Percentiles rank a stretch among this genome's conserved stretches.
Evolutionary conservation across 1,284 basidiomycete species (phyloP).

Genomic region (Coniferiporia weirii): DNA sequence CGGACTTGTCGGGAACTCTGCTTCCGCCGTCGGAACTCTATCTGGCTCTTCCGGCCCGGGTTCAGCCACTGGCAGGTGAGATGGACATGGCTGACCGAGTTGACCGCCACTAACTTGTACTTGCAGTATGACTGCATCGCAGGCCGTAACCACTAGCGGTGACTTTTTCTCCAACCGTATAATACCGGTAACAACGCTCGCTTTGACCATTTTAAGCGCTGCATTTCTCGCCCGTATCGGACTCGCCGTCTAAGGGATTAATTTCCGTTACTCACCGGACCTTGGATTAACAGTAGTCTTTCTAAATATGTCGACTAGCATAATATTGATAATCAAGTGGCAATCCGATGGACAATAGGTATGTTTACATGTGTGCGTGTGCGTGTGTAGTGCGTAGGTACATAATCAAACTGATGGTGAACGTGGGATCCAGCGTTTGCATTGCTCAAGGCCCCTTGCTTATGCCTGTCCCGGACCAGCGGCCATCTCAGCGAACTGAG

Average conservation of each 20-base stretch:
- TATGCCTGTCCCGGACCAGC: neutral
- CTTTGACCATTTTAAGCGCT: neutral
- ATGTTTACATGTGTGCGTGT: too few species aligned
- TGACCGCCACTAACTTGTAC: neutral
- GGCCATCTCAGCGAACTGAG: slow-evolving; percentile 32
- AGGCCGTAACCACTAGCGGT: neutral
- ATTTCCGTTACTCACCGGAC: neutral
- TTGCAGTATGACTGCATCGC: neutral
- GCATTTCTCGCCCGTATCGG: neutral
- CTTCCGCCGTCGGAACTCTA: neutral
- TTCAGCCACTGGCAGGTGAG: neutral
- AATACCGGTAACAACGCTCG: neutral
- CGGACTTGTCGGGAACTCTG: slow-evolving; percentile 39
- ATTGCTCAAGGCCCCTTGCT: neutral
- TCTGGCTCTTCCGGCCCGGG: neutral
- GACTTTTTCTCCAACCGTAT: neutral
- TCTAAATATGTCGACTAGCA: too few species aligned
- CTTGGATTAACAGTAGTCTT: neutral
- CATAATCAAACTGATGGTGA: neutral
- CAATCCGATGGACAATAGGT: too few species aligned
- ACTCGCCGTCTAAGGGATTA: neutral
- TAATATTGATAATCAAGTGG: too few species aligned
- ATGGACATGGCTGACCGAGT: neutral
- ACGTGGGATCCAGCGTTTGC: neutral
- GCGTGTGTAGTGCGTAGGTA: neutral